Conservation (phyloP, 306 rosid species). For the Prunus davidiana region DNA sequence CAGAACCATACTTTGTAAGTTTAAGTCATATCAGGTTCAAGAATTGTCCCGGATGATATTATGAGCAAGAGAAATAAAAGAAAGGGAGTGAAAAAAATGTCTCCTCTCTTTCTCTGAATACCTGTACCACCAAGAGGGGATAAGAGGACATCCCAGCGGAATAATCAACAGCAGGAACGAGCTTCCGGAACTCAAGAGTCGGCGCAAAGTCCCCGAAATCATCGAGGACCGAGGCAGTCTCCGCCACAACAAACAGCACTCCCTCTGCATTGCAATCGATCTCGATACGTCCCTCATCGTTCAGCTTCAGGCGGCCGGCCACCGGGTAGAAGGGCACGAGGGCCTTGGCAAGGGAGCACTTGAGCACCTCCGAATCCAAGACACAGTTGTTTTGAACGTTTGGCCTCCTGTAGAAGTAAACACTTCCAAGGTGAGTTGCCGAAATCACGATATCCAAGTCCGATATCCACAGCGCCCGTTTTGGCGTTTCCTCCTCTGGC, state of each 20-base stretch:
- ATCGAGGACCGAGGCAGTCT: slow-evolving; percentile 34
- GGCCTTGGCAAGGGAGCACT: slow-evolving; percentile 57
- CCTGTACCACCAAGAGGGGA: slow-evolving; percentile 33
- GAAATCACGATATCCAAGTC: slow-evolving; percentile 73
- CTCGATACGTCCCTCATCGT: slow-evolving; percentile 72
- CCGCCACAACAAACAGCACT: slow-evolving; percentile 75
- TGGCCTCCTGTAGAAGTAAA: slow-evolving; percentile 56
- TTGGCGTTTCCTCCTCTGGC: slow-evolving; percentile 60
- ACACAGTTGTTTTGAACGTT: slow-evolving; percentile 24
- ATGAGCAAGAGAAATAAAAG: too few relatives aligned
- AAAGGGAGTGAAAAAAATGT: too few relatives aligned
- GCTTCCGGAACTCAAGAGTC: slow-evolving; percentile 64
- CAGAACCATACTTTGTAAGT: neutral
- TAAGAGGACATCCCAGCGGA: slow-evolving; percentile 59
- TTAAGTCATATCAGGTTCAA: too few relatives aligned
- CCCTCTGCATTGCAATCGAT: slow-evolving; percentile 78
- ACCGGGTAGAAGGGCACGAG: slow-evolving; percentile 78
- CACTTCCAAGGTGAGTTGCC: slow-evolving; percentile 61
- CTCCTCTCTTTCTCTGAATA: slow-evolving; percentile 1
- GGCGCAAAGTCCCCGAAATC: slow-evolving; percentile 89
- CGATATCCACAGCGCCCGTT: slow-evolving; percentile 60
- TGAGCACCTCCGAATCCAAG: slow-evolving; percentile 45
- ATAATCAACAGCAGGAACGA: slow-evolving; percentile 72
- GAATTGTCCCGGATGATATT: too few relatives aligned
- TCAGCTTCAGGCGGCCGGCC: slow-evolving; percentile 71